Base-by-base conservation (phyloP, 139 green algal species). In the Gonium pectorale region DNA sequence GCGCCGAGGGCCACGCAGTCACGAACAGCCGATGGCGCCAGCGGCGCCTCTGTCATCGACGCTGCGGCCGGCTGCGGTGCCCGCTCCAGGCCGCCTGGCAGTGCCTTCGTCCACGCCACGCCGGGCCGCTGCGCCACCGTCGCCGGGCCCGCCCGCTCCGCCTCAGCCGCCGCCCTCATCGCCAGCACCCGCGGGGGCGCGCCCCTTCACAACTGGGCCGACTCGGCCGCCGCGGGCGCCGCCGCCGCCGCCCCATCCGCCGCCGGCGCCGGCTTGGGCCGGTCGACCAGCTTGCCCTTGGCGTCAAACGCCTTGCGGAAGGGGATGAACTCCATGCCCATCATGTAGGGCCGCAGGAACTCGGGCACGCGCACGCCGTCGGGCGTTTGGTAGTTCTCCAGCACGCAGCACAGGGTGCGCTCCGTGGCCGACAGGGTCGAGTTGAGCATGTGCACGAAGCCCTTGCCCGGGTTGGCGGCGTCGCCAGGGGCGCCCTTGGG, bases 401-500 rank as follows among this genome's bases (percentile, higher is more conserved):
- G 91, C 67, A 99, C 75, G 92, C 98, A 99, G 93, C 98, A 99
- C 62, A 99, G 86, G 3, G 97, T 98, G 77, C 98, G 93, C 92
- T 99, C 95, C 19, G 98, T 99, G 33, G 98, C 98, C 11, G 94
- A 95, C 38, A 99, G 90, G 44, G 98, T 99, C 75, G 79, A 92
- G 92, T 99, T 99, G 59, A 99, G 93, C 94, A 99, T 96, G 95
- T 99, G 98, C 79, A 98, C 96, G 78, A 96, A 98, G 33, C 94
- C 89, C 86, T 98, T 97, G 62, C 87, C n/a, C n/a, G n/a, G n/a
- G n/a, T n/a, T n/a, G n/a, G n/a, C n/a, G 66, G 82, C 77, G 70
- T 96, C 95, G 8, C 80, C 91, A 22, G 80, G 43, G 27, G 90
- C 84, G 33, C 46, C 80, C 91, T 96, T 95, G 37, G 84, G 83